Base-by-base conservation (phyloP, 1,284 basidiomycete species). In the Xanthoconium separans region DNA sequence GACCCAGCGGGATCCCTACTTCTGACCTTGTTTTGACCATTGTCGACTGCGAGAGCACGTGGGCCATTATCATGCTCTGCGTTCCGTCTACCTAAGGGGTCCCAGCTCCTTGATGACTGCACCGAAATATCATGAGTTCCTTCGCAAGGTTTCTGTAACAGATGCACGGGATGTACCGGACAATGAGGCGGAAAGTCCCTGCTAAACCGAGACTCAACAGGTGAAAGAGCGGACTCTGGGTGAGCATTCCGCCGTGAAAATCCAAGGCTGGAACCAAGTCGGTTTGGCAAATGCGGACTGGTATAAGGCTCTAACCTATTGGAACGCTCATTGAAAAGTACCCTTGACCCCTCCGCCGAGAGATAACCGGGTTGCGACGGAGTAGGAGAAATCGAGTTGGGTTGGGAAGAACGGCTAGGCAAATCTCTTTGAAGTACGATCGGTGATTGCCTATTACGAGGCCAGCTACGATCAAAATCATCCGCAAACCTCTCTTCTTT, bases 381-480 rank as follows among this genome's bases (percentile, higher is more conserved):
- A 9, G 70, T 59, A 11, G 75, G 71, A 54, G 65, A 74, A 51
- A 59, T 60, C 42, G 65, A 68, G 45, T 58, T 58, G 55, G 55
- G 69, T 47, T 58, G 70, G 50, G 56, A 65, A 61, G 62, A 68
- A 59, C 69, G 75, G 59, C 69, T 71, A 58, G 73, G 64, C 34
- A 73, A 66, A 48, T 81, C 79, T 57, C 75, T 74, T 33, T 70
- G 71, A n/a, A 73, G 71, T 11, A 71, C 59, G 18, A 73, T 62
- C 54, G 73, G 77, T 55, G 79, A 78, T 43, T 73, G 67, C 50
- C 75, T 76, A 24, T 81, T 79, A 43, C 85, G 84, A 13, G 93
- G 93, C 93, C 93, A 96, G 63, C 91, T 93, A 55, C 94, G 83
- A 73, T 95, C 94, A 68, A 91, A 95, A 70, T 97, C 94, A 41